Percentiles rank a stretch among this genome's conserved stretches.
Conservation (phyloP, 768 basidiomycete genomes). For the Boletus subparvulus region DNA sequence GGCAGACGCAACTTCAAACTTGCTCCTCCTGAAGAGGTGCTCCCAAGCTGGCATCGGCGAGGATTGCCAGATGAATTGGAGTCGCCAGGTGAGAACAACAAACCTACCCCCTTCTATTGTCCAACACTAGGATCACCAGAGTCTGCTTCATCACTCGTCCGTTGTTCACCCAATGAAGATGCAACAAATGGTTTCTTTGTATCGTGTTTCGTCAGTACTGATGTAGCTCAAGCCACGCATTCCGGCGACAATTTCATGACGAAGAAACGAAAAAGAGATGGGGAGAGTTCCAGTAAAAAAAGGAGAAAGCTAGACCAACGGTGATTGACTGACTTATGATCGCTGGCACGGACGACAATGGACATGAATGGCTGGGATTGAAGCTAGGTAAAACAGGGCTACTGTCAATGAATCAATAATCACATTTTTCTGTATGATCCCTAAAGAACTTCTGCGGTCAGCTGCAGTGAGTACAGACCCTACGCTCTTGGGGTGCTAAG, state of each 20-base stretch:
- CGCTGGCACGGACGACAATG: background rate
- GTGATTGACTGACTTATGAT: slow-evolving; percentile 3
- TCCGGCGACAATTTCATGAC: slow-evolving; percentile 1
- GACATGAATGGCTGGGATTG: slow-evolving; percentile 12
- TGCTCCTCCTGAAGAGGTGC: slow-evolving; percentile 61
- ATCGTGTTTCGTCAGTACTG: slow-evolving; percentile 68
- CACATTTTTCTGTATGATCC: slow-evolving; percentile 27
- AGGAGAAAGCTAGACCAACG: slow-evolving; percentile 12
- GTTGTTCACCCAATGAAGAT: slow-evolving; percentile 80
- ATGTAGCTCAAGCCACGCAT: background rate
- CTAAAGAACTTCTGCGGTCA: slow-evolving; percentile 35
- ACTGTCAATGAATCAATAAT: slow-evolving; percentile 31
- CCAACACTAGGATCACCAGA: slow-evolving; percentile 34
- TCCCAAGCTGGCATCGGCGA: slow-evolving; percentile 82
- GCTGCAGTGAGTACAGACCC: slow-evolving; percentile 36
- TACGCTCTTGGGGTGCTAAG: slow-evolving; percentile 25
- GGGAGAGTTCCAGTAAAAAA: slow-evolving; percentile 19
- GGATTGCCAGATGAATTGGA: slow-evolving; percentile 69
- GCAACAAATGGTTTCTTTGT: slow-evolving; percentile 98
- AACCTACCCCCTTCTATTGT: background rate
- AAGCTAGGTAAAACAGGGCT: slow-evolving; percentile 25
- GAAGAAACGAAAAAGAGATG: slow-evolving; percentile 31
- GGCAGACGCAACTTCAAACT: slow-evolving; percentile 57
- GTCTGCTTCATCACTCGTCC: slow-evolving; percentile 59
- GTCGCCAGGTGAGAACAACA: slow-evolving; percentile 42